Conservation (phyloP, 108 stramenopile species). For the Cyclotella choctawhatcheeana region DNA sequence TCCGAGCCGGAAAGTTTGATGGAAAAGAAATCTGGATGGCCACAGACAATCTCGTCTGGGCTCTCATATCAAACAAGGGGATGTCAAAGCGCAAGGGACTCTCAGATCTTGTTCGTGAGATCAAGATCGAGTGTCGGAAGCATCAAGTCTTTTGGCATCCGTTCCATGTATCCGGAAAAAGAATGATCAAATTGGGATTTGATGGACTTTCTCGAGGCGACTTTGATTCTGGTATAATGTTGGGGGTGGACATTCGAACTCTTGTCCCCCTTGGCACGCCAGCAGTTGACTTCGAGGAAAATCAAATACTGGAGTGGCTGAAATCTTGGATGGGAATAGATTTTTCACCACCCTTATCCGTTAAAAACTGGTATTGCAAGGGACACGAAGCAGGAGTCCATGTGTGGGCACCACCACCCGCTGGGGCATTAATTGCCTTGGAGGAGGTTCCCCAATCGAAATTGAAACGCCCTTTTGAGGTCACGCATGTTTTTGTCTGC, state of each 20-base stretch:
- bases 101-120: not conserved
- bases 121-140: conserved; percentile 13
- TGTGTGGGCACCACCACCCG: conserved; percentile 22
- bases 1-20: not conserved
- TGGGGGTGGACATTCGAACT: not conserved
- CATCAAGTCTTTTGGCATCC: conserved; percentile 2
- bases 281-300: not conserved
- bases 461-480: conserved; percentile 6
- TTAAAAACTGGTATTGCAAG: not conserved
- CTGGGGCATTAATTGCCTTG: conserved; percentile 14
- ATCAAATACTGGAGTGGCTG: not conserved
- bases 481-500: conserved; percentile 10
- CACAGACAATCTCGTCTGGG: conserved; percentile 11
- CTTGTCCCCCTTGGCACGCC: not conserved
- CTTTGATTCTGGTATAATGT: conserved; percentile 15
- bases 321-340: conserved; percentile 5
- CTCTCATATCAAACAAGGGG: not conserved
- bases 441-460: conserved; percentile 1
- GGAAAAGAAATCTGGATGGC: conserved; percentile 20
- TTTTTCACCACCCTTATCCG: not conserved
- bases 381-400: conserved; percentile 19
- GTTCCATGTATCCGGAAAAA: conserved; percentile 24
- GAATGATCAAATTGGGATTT: conserved; percentile 28
- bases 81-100: not conserved
- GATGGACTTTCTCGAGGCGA: conserved; percentile 30